A percentile compares a stretch with the other conserved stretches of the same genome.
These are phyloP conservation scores for Kurtzmaniella quercitrusa DNA, from an alignment of 1,139 yeast genomes.

Conservation along the genomic window DNA sequence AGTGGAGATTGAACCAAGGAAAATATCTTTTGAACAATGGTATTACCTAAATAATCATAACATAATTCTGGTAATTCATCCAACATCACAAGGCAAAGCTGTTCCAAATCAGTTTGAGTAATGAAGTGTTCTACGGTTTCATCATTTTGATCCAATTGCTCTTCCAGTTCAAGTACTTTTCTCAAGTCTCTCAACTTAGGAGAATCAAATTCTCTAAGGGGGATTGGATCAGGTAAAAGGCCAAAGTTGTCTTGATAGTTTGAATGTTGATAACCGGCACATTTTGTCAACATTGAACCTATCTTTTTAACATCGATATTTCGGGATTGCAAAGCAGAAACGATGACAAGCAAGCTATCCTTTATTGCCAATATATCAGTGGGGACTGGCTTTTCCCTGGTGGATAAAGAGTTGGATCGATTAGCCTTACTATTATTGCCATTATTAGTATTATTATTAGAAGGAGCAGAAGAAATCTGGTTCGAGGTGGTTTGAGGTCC, in stretches of 20 bases:
- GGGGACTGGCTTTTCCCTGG: conserved; percentile 13
- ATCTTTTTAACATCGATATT: conserved; percentile 29
- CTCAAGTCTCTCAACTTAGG: conserved; percentile 68
- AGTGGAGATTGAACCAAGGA: conserved; percentile 62
- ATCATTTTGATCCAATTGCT: conserved; percentile 13
- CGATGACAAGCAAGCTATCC: conserved; percentile 19
- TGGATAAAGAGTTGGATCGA: neutral
- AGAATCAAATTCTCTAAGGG: conserved; percentile 74
- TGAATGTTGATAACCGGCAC: conserved; percentile 28
- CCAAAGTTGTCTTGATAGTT: conserved; percentile 53
- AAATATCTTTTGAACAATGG: conserved; percentile 89
- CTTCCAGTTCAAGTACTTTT: conserved; percentile 43
- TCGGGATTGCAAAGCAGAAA: conserved; percentile 16
- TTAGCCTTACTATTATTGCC: neutral
- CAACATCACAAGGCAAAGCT: conserved; percentile 77
- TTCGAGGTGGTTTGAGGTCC: neutral
- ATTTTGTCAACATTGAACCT: conserved; percentile 27
- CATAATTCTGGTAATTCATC: conserved; percentile 89
- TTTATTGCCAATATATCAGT: conserved; percentile 25
- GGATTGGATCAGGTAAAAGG: conserved; percentile 63
- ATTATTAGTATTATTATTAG: neutral
- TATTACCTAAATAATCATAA: conserved; percentile 91
- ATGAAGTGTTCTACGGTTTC: conserved; percentile 12
- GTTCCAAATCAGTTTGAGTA: conserved; percentile 64
- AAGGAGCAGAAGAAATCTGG: neutral